Base-by-base conservation (phyloP, 2,329 filamentous ascomycete species). In the Podosphaera xanthii region DNA sequence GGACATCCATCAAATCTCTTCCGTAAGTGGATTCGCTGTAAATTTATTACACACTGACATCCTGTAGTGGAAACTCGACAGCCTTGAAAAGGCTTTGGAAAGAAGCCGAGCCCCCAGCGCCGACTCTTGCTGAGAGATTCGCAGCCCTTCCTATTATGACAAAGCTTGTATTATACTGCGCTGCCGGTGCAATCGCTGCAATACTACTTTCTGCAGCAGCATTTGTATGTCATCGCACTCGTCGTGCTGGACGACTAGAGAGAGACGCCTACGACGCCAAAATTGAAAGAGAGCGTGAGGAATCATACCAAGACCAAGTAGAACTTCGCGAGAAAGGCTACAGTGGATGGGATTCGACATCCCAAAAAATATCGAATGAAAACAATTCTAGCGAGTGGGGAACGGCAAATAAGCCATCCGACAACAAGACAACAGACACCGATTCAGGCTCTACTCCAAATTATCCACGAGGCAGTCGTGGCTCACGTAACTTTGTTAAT, bases 1-100 rank as follows among this genome's bases (percentile, higher is more conserved):
- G 75, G 73, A 65, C 82, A 65, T 84, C 81, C 71, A 85, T 86
- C 69, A 74, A 83, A 64, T 69, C 77, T 38, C 69, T 72, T 59
- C 67, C 68, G 77, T 81, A 72, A 73, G 77, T 36, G 73, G 30
- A 8, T 14, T 33, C 14, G n/a, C 3, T n/a, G 14, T 30, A 12
- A 30, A 2, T 40, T 56, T 36, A 48, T 14, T 9, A 3, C 50
- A 7, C 12, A 30, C 64, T 69, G 63, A 71, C 60, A 40, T 57
- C 60, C 30, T 34, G 46, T 52, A 79, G 76, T 40, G 78, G 78
- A 59, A 81, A 82, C 69, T 83, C 80, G 1, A 80, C 77, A 1
- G 74, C 74, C 9, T 68, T 72, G 44, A 70, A 77, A 8, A 71
- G 68, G 5, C 70, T 82, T 63, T 42, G 57, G 34, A 63, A 64